These are phyloP conservation scores for Phlegmacium glaucopus DNA, from an alignment of 768 basidiomycete species.

Conservation along the genomic window DNA sequence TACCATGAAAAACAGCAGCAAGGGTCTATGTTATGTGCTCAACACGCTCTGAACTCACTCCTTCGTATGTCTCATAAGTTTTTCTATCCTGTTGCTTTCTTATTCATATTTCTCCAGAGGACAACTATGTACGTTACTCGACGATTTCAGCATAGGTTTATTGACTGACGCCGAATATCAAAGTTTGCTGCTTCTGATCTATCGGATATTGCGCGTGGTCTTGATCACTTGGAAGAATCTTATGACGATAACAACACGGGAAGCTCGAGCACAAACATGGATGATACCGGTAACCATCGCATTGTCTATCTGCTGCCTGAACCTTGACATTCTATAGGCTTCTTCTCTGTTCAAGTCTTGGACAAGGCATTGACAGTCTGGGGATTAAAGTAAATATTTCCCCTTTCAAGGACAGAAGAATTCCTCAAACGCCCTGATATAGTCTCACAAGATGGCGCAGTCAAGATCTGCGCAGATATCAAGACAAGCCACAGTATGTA, in stretches of 20 bases:
- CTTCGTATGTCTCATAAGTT: slow-evolving; percentile 52
- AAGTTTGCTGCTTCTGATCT: slow-evolving; percentile 82
- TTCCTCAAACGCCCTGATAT: background rate
- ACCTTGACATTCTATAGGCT: slow-evolving; percentile 47
- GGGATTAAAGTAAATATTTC: slow-evolving; percentile 63
- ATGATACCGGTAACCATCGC: slow-evolving; percentile 67
- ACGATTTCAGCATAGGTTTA: background rate
- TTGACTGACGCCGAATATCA: slow-evolving; percentile 3
- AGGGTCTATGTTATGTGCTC: slow-evolving; percentile 84
- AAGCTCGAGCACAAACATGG: slow-evolving; percentile 73
- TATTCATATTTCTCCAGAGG: slow-evolving; percentile 27
- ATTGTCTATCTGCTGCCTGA: too few species aligned
- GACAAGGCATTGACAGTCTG: slow-evolving; percentile 82
- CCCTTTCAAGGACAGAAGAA: background rate
- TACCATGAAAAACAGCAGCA: slow-evolving; percentile 78
- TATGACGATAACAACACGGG: slow-evolving; percentile 48
- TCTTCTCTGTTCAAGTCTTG: slow-evolving; percentile 89
- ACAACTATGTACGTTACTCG: slow-evolving; percentile 37
- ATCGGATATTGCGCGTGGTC: slow-evolving; percentile 62
- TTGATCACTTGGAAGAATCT: slow-evolving; percentile 64
- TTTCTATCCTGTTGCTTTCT: slow-evolving; percentile 4
- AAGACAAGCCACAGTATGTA: slow-evolving; percentile 74
- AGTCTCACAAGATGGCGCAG: slow-evolving; percentile 85
- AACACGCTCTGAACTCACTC: slow-evolving; percentile 80
- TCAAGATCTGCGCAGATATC: slow-evolving; percentile 75